Evolutionary conservation across 345 rosid species (phyloP).

Genomic region (Eucalyptus coolabah): DNA sequence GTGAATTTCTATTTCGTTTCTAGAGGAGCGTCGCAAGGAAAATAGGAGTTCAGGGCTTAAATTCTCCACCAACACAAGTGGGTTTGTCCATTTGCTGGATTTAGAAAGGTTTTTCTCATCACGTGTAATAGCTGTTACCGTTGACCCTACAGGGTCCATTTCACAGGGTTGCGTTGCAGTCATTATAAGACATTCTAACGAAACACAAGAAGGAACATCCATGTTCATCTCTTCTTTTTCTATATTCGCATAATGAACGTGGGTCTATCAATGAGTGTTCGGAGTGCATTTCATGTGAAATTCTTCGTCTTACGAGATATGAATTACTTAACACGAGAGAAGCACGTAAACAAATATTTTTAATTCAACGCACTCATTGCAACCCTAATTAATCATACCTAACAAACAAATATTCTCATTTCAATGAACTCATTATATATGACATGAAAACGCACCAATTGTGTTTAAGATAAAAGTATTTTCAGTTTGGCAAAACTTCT

Average conservation of each 20-base stretch:
- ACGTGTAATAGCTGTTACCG: neutral
- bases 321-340: neutral
- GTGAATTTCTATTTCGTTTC: neutral
- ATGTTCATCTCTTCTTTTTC: neutral
- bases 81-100: neutral
- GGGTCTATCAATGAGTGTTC: neutral
- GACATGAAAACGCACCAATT: neutral
- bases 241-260: neutral
- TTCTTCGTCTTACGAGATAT: neutral
- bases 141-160: neutral
- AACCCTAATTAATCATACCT: neutral
- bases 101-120: neutral
- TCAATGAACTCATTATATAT: neutral
- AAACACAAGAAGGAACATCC: neutral
- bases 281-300: neutral
- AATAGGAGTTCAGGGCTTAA: neutral
- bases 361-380: neutral
- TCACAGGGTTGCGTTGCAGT: neutral
- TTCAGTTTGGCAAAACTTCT: neutral
- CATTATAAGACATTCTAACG: neutral
- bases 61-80: neutral
- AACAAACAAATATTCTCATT: neutral
- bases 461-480: neutral
- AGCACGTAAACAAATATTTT: neutral
- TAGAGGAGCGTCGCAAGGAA: neutral